Conservation (phyloP, 192 early-diverging fungal species). For the Podochytrium sp. region DNA sequence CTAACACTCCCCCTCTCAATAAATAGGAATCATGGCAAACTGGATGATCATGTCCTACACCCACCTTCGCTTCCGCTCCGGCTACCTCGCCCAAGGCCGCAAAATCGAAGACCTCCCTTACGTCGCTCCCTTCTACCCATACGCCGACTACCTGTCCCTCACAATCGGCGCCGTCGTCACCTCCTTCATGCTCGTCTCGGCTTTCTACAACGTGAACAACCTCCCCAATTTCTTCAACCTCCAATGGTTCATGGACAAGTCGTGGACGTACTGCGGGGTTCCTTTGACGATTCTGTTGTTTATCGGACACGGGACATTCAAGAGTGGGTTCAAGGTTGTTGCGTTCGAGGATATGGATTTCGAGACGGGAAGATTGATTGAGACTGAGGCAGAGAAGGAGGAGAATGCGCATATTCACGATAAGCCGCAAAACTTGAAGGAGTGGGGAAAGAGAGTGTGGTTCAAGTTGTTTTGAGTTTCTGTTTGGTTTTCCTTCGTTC, state of each 20-base stretch:
- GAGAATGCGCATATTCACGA: constrained; percentile 9
- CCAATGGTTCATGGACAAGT: constrained; percentile 17
- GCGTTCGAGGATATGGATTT: constrained; percentile 30
- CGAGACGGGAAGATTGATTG: constrained; percentile 21
- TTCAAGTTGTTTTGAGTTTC: constrained; percentile 25
- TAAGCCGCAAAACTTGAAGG: constrained; percentile 21
- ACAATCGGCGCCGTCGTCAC: constrained; percentile 21
- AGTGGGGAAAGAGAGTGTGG: constrained; percentile 19
- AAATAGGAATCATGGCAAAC: constrained; percentile 21
- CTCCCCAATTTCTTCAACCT: constrained; percentile 3
- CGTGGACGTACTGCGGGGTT: constrained; percentile 29
- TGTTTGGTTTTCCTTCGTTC: too few species aligned
- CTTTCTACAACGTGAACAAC: constrained; percentile 16
- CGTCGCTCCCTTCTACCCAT: constrained; percentile 26
- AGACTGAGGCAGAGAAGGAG: constrained; percentile 7
- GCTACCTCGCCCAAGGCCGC: constrained; percentile 22
- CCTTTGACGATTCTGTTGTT: constrained; percentile 12
- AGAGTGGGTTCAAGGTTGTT: constrained; percentile 6
- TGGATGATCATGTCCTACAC: constrained; percentile 36
- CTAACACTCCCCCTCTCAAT: too few species aligned
- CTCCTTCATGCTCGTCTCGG: constrained; percentile 12
- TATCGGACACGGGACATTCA: constrained; percentile 9
- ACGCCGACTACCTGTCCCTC: constrained; percentile 16
- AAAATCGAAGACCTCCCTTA: constrained; percentile 28
- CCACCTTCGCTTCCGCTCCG: constrained; percentile 30